phyloP scores from a whole-genome alignment of 768 basidiomycete species.

The Termitomyces sp. region DNA sequence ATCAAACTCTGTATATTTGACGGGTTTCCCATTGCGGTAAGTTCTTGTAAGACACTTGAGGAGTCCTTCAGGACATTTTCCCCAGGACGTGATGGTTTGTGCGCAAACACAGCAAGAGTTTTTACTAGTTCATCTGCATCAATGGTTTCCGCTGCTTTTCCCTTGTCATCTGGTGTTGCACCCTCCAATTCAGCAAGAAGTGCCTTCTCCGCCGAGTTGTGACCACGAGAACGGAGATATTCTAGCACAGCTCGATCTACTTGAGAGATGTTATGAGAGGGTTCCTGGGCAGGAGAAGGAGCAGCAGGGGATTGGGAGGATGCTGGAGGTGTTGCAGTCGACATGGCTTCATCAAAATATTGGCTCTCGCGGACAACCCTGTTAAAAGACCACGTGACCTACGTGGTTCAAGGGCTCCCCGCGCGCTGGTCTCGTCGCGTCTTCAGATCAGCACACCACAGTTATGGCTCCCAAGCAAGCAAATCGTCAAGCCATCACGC shows the following conservation, averaged over 20 bases:
- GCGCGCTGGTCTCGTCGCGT: slow-evolving; percentile 8
- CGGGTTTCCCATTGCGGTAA: slow-evolving; percentile 64
- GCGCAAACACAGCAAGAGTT: slow-evolving; percentile 59
- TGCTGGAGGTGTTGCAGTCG: slow-evolving; percentile 38
- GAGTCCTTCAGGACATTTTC: slow-evolving; percentile 71
- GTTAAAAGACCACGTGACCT: slow-evolving; percentile 22
- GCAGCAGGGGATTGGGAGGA: slow-evolving; percentile 43
- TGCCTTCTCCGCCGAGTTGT: slow-evolving; percentile 42
- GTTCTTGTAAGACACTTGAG: slow-evolving; percentile 57
- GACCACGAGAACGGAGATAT: slow-evolving; percentile 44
- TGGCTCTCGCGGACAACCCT: background rate
- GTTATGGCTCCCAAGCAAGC: slow-evolving; percentile 42
- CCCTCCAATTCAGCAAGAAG: slow-evolving; percentile 38
- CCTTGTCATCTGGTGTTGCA: slow-evolving; percentile 36
- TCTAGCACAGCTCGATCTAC: slow-evolving; percentile 40
- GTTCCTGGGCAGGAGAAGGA: slow-evolving; percentile 39
- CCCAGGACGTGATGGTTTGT: slow-evolving; percentile 58
- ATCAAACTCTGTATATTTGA: slow-evolving; percentile 71
- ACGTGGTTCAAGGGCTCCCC: slow-evolving; percentile 17
- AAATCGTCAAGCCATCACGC: slow-evolving; percentile 75
- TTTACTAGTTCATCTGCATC: slow-evolving; percentile 46
- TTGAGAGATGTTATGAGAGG: slow-evolving; percentile 26
- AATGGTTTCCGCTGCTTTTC: slow-evolving; percentile 36
- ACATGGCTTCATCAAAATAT: slow-evolving; percentile 11
- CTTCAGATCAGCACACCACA: slow-evolving; percentile 1